phyloP scores from a whole-genome alignment of 176 grass and related monocot genomes.

The Alopecurus myosuroides region DNA sequence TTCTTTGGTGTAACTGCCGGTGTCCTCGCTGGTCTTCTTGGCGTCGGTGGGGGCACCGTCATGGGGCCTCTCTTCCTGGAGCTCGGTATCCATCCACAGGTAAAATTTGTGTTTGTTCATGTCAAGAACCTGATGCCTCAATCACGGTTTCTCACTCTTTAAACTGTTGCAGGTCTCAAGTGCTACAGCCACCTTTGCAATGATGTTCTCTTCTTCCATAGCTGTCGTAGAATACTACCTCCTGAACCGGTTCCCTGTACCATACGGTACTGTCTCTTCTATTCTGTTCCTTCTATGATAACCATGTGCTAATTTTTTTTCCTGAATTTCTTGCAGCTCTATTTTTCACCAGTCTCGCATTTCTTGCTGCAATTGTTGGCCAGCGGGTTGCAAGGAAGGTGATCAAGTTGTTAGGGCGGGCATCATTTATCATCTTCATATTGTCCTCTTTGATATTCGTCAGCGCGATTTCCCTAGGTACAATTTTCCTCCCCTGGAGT shows the following conservation, averaged over 20 bases:
- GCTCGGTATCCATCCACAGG: conserved; percentile 74
- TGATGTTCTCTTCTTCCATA: conserved; percentile 94
- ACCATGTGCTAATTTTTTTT: background rate
- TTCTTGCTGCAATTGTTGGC: conserved; percentile 45
- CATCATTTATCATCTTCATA: conserved; percentile 39
- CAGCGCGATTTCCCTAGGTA: conserved; percentile 58
- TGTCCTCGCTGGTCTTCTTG: conserved; percentile 61
- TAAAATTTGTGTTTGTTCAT: background rate
- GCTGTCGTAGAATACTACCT: conserved; percentile 77
- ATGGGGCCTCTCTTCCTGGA: conserved; percentile 80
- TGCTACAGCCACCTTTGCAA: conserved; percentile 84
- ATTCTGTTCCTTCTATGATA: background rate
- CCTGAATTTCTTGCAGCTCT: conserved; percentile 33
- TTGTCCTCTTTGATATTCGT: conserved; percentile 52
- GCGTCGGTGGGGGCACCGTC: conserved; percentile 75
- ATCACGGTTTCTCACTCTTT: background rate
- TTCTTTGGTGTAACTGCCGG: conserved; percentile 50
- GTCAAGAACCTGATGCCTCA: background rate
- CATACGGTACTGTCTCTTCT: conserved; percentile 37
- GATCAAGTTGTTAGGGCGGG: conserved; percentile 47
- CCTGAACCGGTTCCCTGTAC: conserved; percentile 55
- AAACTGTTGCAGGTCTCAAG: conserved; percentile 59
- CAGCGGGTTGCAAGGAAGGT: conserved; percentile 52
- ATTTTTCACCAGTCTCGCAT: conserved; percentile 38
- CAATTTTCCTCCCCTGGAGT: background rate